Percentiles rank a stretch among this genome's conserved stretches.
Conservation (phyloP, 805 yeast genomes). For the Yarrowia sp. region DNA sequence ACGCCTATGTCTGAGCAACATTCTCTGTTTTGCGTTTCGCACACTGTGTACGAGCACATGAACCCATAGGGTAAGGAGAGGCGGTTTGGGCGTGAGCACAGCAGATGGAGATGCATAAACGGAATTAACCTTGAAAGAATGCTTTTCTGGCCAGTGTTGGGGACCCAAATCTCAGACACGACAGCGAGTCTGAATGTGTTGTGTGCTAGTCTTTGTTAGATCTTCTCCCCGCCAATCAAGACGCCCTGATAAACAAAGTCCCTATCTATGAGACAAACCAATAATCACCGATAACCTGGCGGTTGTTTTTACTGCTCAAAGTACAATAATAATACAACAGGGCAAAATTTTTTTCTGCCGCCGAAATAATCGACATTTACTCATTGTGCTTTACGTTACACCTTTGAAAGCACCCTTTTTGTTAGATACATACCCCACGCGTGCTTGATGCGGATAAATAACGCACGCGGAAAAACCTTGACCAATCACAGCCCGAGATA, state of each 20-base stretch:
- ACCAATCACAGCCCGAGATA: constrained; percentile 9
- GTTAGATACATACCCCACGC: constrained; percentile 17
- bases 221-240: no score
- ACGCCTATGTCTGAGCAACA: background rate
- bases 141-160: no score
- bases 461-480: constrained; percentile 10
- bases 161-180: no score
- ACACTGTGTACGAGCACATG: background rate
- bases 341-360: background rate
- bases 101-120: background rate
- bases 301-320: background rate
- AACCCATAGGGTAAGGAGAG: constrained; percentile 10
- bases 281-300: background rate
- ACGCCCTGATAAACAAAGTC: background rate
- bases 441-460: constrained; percentile 13
- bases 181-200: no score
- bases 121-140: background rate
- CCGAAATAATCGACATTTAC: background rate
- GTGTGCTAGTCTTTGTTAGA: background rate
- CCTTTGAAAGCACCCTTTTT: no score
- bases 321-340: background rate
- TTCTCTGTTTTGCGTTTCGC: background rate
- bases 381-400: background rate
- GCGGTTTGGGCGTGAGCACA: background rate
- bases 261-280: no score